Evolutionary conservation across 495 filamentous ascomycete species (phyloP).

Genomic region (Apodospora peruviana): DNA sequence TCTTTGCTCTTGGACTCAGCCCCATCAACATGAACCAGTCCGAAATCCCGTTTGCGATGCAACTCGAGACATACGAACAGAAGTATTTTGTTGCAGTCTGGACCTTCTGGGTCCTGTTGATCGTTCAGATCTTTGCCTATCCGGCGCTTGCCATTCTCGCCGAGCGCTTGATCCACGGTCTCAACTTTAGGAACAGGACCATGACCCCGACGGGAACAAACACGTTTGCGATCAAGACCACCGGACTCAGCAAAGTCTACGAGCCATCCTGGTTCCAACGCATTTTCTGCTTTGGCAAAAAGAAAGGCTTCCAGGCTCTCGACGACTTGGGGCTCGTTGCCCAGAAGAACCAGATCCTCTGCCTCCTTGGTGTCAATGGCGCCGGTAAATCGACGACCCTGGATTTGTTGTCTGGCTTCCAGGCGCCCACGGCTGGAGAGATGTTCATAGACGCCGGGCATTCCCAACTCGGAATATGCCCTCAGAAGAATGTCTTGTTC

Average conservation of each 20-base stretch:
- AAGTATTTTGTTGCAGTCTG: conserved; percentile 34
- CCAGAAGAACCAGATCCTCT: conserved; percentile 65
- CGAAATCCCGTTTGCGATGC: conserved; percentile 30
- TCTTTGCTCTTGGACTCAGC: conserved; percentile 3
- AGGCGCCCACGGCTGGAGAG: conserved; percentile 56
- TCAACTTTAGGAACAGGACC: conserved; percentile 52
- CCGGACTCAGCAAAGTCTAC: conserved; percentile 69
- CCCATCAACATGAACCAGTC: conserved; percentile 1
- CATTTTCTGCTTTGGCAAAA: conserved; percentile 41
- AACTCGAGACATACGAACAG: conserved; percentile 50
- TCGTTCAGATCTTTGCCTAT: conserved; percentile 66
- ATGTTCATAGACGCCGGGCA: conserved; percentile 55
- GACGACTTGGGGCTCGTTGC: conserved; percentile 56
- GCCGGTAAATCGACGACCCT: conserved; percentile 80
- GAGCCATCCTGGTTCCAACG: conserved; percentile 54
- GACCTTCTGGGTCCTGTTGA: conserved; percentile 54
- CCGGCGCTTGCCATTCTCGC: conserved; percentile 60
- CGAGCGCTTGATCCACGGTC: conserved; percentile 65
- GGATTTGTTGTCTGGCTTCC: conserved; percentile 71
- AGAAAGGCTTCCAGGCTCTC: conserved; percentile 58
- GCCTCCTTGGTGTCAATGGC: conserved; percentile 76
- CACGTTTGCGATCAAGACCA: conserved; percentile 45
- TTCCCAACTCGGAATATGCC: conserved; percentile 53
- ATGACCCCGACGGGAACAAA: conserved; percentile 29
- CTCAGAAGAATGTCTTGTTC: conserved; percentile 82